These are phyloP conservation scores for Calocera viscosa DNA, from an alignment of 768 basidiomycete genomes.

Conservation along the genomic window DNA sequence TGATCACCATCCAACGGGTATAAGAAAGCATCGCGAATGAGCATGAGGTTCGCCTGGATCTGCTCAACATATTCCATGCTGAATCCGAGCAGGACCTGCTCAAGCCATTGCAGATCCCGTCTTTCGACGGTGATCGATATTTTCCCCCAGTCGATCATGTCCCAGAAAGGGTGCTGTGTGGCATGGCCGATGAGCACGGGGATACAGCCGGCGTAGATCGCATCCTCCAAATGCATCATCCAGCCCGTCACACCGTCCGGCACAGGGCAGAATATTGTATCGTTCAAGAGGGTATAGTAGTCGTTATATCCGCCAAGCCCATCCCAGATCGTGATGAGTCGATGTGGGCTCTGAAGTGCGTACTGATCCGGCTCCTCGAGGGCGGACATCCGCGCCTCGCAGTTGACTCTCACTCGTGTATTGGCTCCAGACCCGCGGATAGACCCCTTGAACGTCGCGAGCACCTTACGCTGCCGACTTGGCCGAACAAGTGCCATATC, in stretches of 20 bases:
- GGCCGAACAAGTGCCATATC: conserved; percentile 21
- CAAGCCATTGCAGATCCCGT: conserved; percentile 28
- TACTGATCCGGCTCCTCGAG: conserved; percentile 10
- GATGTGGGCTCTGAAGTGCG: neutral
- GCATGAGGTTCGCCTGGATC: conserved; percentile 29
- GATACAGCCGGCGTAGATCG: conserved; percentile 34
- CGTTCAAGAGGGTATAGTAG: conserved; percentile 24
- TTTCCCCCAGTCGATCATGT: conserved; percentile 31
- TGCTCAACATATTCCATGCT: conserved; percentile 24
- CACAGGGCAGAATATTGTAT: conserved; percentile 26
- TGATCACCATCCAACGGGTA: conserved; percentile 26
- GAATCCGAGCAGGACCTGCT: conserved; percentile 25
- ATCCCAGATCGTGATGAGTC: conserved; percentile 20
- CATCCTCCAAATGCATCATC: conserved; percentile 30
- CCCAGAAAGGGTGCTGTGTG: conserved; percentile 29
- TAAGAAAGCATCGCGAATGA: conserved; percentile 31
- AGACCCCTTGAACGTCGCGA: conserved; percentile 26
- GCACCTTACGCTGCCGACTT: conserved; percentile 18
- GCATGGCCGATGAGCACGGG: conserved; percentile 32
- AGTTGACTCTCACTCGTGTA: conserved; percentile 23
- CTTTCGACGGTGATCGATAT: conserved; percentile 29
- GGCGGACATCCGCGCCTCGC: conserved; percentile 20
- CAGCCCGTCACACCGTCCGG: conserved; percentile 27
- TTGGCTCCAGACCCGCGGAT: conserved; percentile 27
- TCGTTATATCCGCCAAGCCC: conserved; percentile 14